Evolutionary conservation across 108 stramenopile species (phyloP).

Genomic region (Discostella pseudostelligera): DNA sequence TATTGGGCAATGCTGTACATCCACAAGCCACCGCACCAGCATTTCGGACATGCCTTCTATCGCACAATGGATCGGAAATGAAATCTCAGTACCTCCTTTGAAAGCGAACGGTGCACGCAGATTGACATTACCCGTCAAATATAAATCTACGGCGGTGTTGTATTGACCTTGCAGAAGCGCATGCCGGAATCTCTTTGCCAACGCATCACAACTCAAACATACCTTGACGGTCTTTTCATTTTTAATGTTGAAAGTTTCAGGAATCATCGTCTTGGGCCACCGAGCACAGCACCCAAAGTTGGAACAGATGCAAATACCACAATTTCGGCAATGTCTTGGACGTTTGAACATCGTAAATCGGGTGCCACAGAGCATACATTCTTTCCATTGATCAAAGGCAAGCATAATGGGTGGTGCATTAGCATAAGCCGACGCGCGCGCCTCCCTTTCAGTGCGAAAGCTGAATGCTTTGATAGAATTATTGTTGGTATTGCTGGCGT

Average conservation of each 20-base stretch:
- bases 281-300: slow-evolving; percentile 46
- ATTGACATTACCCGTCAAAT: slow-evolving; percentile 82
- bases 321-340: slow-evolving; percentile 74
- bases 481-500: slow-evolving; percentile 44
- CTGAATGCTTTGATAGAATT: slow-evolving; percentile 75
- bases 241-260: slow-evolving; percentile 81
- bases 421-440: slow-evolving; percentile 85
- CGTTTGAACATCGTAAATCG: slow-evolving; percentile 72
- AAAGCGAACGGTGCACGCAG: slow-evolving; percentile 69
- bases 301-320: slow-evolving; percentile 77
- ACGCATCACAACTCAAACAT: slow-evolving; percentile 62
- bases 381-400: slow-evolving; percentile 49
- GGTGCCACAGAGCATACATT: slow-evolving; percentile 68
- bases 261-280: slow-evolving; percentile 70
- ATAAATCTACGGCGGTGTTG: slow-evolving; percentile 66
- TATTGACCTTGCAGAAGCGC: slow-evolving; percentile 70
- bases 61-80: slow-evolving; percentile 82
- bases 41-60: slow-evolving; percentile 71
- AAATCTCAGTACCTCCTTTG: slow-evolving; percentile 44
- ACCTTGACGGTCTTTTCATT: slow-evolving; percentile 58
- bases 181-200: slow-evolving; percentile 60
- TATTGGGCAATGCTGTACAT: slow-evolving; percentile 79
- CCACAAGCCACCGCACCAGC: slow-evolving; percentile 79
- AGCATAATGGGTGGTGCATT: slow-evolving; percentile 83
- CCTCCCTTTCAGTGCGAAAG: slow-evolving; percentile 72